phyloP scores from a whole-genome alignment of 306 rosid genomes.

The barrel medic (Medicago truncatula) region MtrunA17r5.0-ANR NC_053046.1:27001-27500 shows the following conservation, averaged over 20 bases:
- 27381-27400: conserved; percentile 49
- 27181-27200: conserved; percentile 98
- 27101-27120: too few relatives aligned
- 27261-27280: conserved; percentile 62
- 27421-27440: conserved; percentile 96
- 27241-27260: conserved; percentile 97
- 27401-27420: conserved; percentile 99
- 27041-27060: too few relatives aligned
- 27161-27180: conserved; percentile 23
- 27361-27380: conserved; percentile 34
- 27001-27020: too few relatives aligned
- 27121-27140: background rate
- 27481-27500: too few relatives aligned
- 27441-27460: conserved; percentile 97
- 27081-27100: too few relatives aligned
- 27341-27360: too few relatives aligned
- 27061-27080: too few relatives aligned
- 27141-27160: background rate
- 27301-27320: conserved; percentile 16
- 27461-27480: conserved; percentile 31
- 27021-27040: too few relatives aligned
- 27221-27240: conserved; percentile 87
- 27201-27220: conserved; percentile 92
- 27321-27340: too few relatives aligned
- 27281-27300: background rate